Conservation (phyloP, 495 filamentous ascomycete genomes). For the Hypoxylon fragiforme region DNA sequence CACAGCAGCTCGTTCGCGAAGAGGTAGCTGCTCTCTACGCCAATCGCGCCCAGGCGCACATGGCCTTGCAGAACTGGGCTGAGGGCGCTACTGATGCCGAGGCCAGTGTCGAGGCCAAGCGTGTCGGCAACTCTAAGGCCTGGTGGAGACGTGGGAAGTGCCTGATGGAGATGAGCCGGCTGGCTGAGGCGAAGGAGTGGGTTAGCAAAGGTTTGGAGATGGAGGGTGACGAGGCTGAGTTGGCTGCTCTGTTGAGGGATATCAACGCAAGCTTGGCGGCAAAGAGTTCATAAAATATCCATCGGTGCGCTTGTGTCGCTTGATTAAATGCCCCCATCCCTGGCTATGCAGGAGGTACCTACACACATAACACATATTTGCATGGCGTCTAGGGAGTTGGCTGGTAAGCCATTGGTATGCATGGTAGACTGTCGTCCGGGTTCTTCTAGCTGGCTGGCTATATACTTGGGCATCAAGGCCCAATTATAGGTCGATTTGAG, state of each 20-base stretch:
- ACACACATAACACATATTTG: not conserved
- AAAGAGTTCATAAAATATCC: constrained; percentile 23
- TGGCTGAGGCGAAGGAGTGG: constrained; percentile 79
- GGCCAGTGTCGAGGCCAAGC: constrained; percentile 85
- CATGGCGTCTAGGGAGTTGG: constrained; percentile 21
- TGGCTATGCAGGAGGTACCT: not conserved
- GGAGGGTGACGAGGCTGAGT: constrained; percentile 74
- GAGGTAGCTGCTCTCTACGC: constrained; percentile 77
- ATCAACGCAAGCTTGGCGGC: constrained; percentile 54
- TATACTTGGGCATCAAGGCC: too few species aligned
- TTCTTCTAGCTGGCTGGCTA: too few species aligned
- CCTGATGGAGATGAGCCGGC: constrained; percentile 85
- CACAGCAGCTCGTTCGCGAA: constrained; percentile 75
- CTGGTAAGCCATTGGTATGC: constrained; percentile 5
- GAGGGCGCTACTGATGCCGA: constrained; percentile 85
- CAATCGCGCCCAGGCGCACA: constrained; percentile 89
- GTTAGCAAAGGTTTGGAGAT: constrained; percentile 76
- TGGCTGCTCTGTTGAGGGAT: constrained; percentile 69
- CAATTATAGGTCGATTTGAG: too few species aligned
- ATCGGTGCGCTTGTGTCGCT: not conserved
- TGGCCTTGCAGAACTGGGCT: constrained; percentile 75
- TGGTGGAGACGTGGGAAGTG: constrained; percentile 87
- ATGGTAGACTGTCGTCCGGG: not conserved
- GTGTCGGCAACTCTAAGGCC: constrained; percentile 84
- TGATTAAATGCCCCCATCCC: not conserved